These are phyloP conservation scores for Aethionema arabicum DNA, from an alignment of 345 rosid genomes.

Conservation along the genomic window DNA sequence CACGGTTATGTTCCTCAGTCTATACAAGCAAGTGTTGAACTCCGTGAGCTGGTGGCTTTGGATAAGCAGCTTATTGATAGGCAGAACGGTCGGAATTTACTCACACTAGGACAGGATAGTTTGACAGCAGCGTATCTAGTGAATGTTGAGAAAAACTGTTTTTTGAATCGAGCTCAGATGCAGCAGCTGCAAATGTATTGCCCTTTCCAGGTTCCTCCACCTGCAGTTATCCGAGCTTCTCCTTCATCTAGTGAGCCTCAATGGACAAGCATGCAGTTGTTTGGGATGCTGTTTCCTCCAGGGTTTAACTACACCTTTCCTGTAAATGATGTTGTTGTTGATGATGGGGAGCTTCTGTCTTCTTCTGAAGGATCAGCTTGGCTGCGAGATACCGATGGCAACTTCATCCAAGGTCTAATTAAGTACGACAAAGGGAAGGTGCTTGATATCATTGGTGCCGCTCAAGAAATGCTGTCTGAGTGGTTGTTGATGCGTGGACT, in stretches of 20 bases:
- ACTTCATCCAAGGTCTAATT: slow-evolving; percentile 66
- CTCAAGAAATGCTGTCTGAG: slow-evolving; percentile 86
- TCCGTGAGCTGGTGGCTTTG: slow-evolving; percentile 75
- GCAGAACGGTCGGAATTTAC: slow-evolving; percentile 79
- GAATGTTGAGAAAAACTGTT: slow-evolving; percentile 55
- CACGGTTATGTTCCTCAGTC: slow-evolving; percentile 97
- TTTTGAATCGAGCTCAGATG: slow-evolving; percentile 50
- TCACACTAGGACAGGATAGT: slow-evolving; percentile 81
- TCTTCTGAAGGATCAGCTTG: slow-evolving; percentile 67
- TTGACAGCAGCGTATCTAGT: slow-evolving; percentile 68
- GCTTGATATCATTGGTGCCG: slow-evolving; percentile 60
- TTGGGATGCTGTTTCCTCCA: slow-evolving; percentile 75
- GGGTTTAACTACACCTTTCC: slow-evolving; percentile 57
- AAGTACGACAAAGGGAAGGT: slow-evolving; percentile 43
- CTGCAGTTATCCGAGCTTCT: slow-evolving; percentile 54
- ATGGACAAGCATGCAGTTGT: slow-evolving; percentile 89
- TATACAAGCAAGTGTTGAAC: slow-evolving; percentile 67
- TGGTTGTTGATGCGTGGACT: slow-evolving; percentile 79
- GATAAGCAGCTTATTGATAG: slow-evolving; percentile 68
- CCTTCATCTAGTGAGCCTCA: slow-evolving; percentile 34
- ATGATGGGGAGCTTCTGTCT: slow-evolving; percentile 60
- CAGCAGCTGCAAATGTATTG: slow-evolving; percentile 87
- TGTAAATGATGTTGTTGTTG: slow-evolving; percentile 44
- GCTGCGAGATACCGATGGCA: slow-evolving; percentile 71
- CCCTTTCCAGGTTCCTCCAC: slow-evolving; percentile 41